Percentiles rank a stretch among this genome's conserved stretches.
phyloP scores from a whole-genome alignment of 495 filamentous ascomycete genomes.

The Aspergillus heteromorphus region DNA sequence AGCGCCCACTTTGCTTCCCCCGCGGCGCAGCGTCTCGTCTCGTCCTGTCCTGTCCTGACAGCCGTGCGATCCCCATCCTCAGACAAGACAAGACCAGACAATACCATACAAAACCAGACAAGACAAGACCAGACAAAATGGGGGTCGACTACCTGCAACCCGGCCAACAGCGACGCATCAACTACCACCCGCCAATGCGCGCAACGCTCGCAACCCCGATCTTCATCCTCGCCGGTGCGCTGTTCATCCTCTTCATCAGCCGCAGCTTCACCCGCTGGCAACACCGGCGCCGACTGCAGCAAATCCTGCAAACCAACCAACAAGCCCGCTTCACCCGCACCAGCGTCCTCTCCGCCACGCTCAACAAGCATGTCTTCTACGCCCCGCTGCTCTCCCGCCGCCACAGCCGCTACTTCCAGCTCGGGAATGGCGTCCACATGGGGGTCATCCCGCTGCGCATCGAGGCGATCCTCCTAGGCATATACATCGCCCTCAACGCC shows the following conservation, averaged over 20 bases:
- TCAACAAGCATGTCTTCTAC: conserved; percentile 41
- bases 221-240: conserved; percentile 24
- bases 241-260: conserved; percentile 24
- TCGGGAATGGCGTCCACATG: conserved; percentile 29
- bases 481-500: conserved; percentile 32
- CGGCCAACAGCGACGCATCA: conserved; percentile 18
- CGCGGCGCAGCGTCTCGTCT: too few relatives aligned
- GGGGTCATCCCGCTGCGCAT: conserved; percentile 36
- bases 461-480: conserved; percentile 25
- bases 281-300: conserved; percentile 24
- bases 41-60: too few relatives aligned
- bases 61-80: too few relatives aligned
- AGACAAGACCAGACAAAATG: too few relatives aligned
- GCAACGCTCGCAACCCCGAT: conserved; percentile 32
- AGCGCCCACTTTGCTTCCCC: too few relatives aligned
- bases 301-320: conserved; percentile 15
- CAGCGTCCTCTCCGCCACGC: conserved; percentile 13
- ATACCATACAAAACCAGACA: too few relatives aligned
- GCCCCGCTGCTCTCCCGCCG: conserved; percentile 28
- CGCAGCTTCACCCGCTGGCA: conserved; percentile 21
- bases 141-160: conserved; percentile 16
- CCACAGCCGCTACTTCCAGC: background rate
- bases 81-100: too few relatives aligned
- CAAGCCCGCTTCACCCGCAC: conserved; percentile 21
- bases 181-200: conserved; percentile 33